These are phyloP conservation scores for Blastocystis sp. DNA, from an alignment of 352 stramenopile species.

Conservation along the genomic window DNA sequence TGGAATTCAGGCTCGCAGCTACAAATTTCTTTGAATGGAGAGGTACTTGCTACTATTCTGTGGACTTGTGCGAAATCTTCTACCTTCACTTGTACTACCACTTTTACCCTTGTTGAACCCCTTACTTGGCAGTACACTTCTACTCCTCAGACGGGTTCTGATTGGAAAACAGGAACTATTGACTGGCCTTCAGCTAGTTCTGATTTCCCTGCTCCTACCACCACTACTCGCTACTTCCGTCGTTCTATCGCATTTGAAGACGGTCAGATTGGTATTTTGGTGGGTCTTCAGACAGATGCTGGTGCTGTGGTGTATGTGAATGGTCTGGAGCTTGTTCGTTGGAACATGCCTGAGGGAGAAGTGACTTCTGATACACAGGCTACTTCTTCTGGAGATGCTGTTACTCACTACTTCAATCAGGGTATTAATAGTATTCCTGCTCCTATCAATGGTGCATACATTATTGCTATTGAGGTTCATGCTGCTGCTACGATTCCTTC, in stretches of 20 bases:
- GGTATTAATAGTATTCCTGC: neutral
- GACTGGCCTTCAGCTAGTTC: neutral
- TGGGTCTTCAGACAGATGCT: neutral
- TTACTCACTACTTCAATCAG: neutral
- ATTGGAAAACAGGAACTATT: neutral
- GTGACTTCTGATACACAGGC: neutral
- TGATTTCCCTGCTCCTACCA: conserved; percentile 12
- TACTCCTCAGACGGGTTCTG: neutral
- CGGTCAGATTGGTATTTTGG: neutral
- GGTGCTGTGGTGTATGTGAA: conserved; percentile 50
- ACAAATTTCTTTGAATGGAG: neutral
- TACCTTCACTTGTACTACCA: neutral
- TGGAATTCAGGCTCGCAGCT: neutral
- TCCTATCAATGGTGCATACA: neutral
- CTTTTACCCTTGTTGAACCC: neutral
- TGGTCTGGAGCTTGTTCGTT: neutral
- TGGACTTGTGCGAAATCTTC: neutral
- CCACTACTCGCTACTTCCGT: conserved; percentile 54
- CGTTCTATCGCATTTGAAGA: neutral
- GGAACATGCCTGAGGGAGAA: neutral
- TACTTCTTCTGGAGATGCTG: neutral
- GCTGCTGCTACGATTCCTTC: neutral
- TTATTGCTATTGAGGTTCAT: conserved; percentile 43
- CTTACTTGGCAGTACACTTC: neutral
- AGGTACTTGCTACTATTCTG: neutral